Evolutionary conservation across 2,329 filamentous ascomycete genomes (phyloP), one percentile per base, ranked within the genome.

Genomic region (Microdochium trichocladiopsis): DNA sequence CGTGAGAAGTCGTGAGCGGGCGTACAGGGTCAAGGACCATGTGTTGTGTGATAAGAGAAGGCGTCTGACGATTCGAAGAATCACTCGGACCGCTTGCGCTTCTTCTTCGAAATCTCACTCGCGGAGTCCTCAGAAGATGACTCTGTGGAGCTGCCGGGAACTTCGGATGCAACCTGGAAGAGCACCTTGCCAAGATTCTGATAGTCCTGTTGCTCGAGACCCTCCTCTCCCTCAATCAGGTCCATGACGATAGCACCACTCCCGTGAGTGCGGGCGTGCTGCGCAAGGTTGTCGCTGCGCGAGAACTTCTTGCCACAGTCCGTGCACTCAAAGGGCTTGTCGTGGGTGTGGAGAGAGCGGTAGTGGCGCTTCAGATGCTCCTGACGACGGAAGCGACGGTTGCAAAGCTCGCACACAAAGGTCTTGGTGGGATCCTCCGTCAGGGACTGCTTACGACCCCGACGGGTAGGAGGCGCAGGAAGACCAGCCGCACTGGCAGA

Each of bases 291-390:
- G 74, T 99, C 94, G 62, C 90, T 95, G 63, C 94, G 87, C 21
- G 93, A 97, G 76, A 97, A 99, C 78, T 95, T 96, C 87, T 99
- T 99, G 63, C 94, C 93, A 66, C 94, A 99, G 75, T 99, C 93
- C 59, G 85, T 83, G 79, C 94, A 99, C 75, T 95, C 90, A 64
- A 97, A 99, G 4, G 94, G 94, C 84, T 97, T 99, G 69, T 97
- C 94, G 66, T 95, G 87, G 1, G 94, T 99, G 79, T 99, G 94
- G 48, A 99, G 90, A 53, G 94, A 97, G 61, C 94, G 87, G 79
- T 96, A 96, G 78, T 99, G 94, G 57, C 94, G 89, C 84, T 99
- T 99, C 55, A 99, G 83, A 67, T 99, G 94, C 72, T 99, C 94
- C 73, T 99, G 94, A 57, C 94, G 90, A 57, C 94, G 88, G 87